Conservation (phyloP, 805 yeast species). For the Candida lessepsii region DNA sequence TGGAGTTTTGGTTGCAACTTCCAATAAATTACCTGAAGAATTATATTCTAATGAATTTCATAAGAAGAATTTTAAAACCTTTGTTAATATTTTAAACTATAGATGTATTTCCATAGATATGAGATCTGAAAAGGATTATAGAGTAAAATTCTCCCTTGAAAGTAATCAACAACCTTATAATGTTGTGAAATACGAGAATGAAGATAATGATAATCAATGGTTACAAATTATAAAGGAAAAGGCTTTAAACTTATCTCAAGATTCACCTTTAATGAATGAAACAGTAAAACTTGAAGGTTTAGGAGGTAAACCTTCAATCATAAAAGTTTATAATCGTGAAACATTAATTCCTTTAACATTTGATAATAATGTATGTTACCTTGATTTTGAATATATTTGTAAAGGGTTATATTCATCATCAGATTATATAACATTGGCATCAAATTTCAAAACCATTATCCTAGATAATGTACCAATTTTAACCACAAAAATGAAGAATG, state of each 20-base stretch:
- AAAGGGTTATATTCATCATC: slow-evolving; percentile 59
- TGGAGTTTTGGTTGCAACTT: slow-evolving; percentile 72
- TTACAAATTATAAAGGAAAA: slow-evolving; percentile 23
- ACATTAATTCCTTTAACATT: slow-evolving; percentile 46
- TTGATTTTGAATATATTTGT: slow-evolving; percentile 56
- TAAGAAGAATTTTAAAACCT: slow-evolving; percentile 54
- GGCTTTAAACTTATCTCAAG: slow-evolving; percentile 16
- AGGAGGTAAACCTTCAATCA: slow-evolving; percentile 22
- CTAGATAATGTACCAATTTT: slow-evolving; percentile 62
- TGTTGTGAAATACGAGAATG: slow-evolving; percentile 28
- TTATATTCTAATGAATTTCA: slow-evolving; percentile 65
- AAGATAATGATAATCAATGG: slow-evolving; percentile 35
- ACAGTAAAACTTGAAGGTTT: slow-evolving; percentile 14
- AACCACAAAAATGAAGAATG: slow-evolving; percentile 57
- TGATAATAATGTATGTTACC: slow-evolving; percentile 41
- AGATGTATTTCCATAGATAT: slow-evolving; percentile 64
- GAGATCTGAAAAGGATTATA: slow-evolving; percentile 57
- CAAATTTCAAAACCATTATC: slow-evolving; percentile 55
- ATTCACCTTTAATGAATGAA: slow-evolving; percentile 10
- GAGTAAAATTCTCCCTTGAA: slow-evolving; percentile 30
- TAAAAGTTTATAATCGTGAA: slow-evolving; percentile 57
- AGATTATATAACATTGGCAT: slow-evolving; percentile 67
- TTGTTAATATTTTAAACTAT: slow-evolving; percentile 53
- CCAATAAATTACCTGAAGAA: slow-evolving; percentile 71
- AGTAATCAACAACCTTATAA: slow-evolving; percentile 25